Evolutionary conservation across 805 yeast species (phyloP).

Genomic region (Candida vartiovaarae): DNA sequence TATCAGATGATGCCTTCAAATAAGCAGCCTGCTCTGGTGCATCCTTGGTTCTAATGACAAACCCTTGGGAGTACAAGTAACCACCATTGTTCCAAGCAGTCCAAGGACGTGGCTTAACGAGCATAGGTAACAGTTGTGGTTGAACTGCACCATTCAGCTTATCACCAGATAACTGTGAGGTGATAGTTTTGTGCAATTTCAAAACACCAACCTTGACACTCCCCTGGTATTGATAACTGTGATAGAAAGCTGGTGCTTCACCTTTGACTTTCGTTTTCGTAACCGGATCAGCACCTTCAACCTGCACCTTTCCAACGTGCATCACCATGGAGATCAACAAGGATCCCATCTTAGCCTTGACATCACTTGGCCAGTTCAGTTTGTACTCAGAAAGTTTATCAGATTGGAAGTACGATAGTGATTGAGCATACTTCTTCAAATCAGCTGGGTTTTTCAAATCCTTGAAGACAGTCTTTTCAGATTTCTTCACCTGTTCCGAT

Average conservation of each 20-base stretch:
- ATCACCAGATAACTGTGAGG: conserved; percentile 60
- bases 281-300: conserved; percentile 73
- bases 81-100: conserved; percentile 78
- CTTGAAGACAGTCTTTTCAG: conserved; percentile 49
- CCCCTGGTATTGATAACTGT: conserved; percentile 71
- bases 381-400: conserved; percentile 30
- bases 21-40: conserved; percentile 89
- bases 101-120: conserved; percentile 90
- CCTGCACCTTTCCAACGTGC: conserved; percentile 77
- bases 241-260: conserved; percentile 84
- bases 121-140: conserved; percentile 91
- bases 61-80: conserved; percentile 55
- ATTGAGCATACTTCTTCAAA: conserved; percentile 20
- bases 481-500: conserved; percentile 53
- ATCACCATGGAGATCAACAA: conserved; percentile 65
- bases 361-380: conserved; percentile 47
- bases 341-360: conserved; percentile 74
- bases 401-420: conserved; percentile 28
- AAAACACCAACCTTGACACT: conserved; percentile 81
- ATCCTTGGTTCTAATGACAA: conserved; percentile 70
- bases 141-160: conserved; percentile 57
- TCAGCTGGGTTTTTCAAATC: conserved; percentile 36
- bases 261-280: conserved; percentile 63
- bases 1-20: conserved; percentile 73
- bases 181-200: conserved; percentile 63